These are phyloP conservation scores for Marasmius sp. DNA, from an alignment of 1,284 basidiomycete species.

Conservation along the genomic window DNA sequence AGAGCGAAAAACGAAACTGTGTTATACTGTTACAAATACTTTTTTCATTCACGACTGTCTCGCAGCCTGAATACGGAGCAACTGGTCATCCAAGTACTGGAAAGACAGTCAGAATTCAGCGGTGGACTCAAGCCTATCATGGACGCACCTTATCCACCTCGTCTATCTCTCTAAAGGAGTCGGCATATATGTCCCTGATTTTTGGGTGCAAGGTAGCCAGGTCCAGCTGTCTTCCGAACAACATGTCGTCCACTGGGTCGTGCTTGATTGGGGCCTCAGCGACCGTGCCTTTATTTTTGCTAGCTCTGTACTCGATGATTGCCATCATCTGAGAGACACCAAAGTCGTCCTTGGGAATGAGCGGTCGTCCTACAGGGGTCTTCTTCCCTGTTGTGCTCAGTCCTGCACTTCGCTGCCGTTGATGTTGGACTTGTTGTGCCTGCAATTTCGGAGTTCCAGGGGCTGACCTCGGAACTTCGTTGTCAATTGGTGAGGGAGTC, in stretches of 20 bases:
- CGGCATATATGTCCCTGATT: conserved; percentile 69
- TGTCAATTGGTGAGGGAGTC: conserved; percentile 14
- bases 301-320: conserved; percentile 71
- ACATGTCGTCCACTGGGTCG: conserved; percentile 67
- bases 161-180: conserved; percentile 72
- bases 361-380: conserved; percentile 33
- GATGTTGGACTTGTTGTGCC: conserved; percentile 17
- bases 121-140: neutral
- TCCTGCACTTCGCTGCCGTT: conserved; percentile 23
- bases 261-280: conserved; percentile 29
- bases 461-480: conserved; percentile 3
- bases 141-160: conserved; percentile 72
- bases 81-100: neutral
- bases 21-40: neutral
- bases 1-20: neutral
- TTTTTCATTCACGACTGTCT: neutral
- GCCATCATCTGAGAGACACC: conserved; percentile 82
- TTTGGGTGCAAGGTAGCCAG: conserved; percentile 67
- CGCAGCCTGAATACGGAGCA: neutral
- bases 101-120: neutral
- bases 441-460: conserved; percentile 17
- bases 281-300: conserved; percentile 33
- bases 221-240: conserved; percentile 71
- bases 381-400: conserved; percentile 19
- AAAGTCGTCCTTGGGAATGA: conserved; percentile 79